Base-by-base conservation (phyloP, 1,284 basidiomycete species). In the Sporisorium scitamineum region DNA sequence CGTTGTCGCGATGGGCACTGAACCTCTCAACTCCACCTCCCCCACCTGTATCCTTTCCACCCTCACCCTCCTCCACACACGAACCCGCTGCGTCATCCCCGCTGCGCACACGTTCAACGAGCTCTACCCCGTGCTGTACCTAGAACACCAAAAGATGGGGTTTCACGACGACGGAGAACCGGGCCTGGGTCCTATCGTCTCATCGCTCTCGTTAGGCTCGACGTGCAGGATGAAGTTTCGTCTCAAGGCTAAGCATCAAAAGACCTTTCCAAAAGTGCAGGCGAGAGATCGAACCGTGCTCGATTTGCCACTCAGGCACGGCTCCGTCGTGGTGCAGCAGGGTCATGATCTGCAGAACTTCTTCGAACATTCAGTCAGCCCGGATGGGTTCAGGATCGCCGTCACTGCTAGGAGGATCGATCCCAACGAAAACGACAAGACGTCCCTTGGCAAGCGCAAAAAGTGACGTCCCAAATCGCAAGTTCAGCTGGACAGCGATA, bases 101-200 rank as follows among this genome's bases (percentile, higher is more conserved):
- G 5, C 18, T 1, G 16, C n/a, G n/a, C 14, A 48, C 4, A 45
- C 41, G 18, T 80, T 80, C 45, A 80, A 80, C 68, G 79, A 80
- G 55, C 61, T 80, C 20, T 80, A 80, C 56, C 78, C 78, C 0
- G 76, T 78, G 18, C 58, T 67, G 1, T 80, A 80, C 42, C 58
- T 78, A 3, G 55, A 70, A 11, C 59, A 65, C 18, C 78, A 80
- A 41, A 58, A 60, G 31, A 80, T 80, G 79, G 63, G 56, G 3
- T 80, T 57, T 34, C 79, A 80, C 58, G 79, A 80, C 58, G 79
- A 80, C 27, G 79, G 79, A 13, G 77, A 80, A 32, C 78, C 79
- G 0, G 79, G 79, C 2, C 42, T 80, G 0, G 79, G 79, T 0
- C 61, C 79, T 0, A 44, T 80, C 29, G 74, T 80, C 13, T 57